These are phyloP conservation scores for Oryza nivara DNA, from an alignment of 176 grass and related monocot species.

Conservation along the genomic window DNA sequence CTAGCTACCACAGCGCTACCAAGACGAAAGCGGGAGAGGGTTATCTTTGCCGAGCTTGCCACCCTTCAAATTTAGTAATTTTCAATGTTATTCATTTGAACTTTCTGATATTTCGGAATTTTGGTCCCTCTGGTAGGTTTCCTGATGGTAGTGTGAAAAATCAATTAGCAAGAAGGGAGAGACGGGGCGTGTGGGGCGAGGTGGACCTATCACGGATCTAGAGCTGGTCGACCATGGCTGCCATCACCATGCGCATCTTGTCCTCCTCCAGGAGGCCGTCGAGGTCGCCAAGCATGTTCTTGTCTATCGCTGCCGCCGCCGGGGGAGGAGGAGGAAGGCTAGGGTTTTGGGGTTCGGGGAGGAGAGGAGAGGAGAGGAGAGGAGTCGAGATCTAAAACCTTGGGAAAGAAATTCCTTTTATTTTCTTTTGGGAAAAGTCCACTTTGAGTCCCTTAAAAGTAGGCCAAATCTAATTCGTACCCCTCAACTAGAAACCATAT, in stretches of 20 bases:
- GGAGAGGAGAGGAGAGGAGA: not conserved
- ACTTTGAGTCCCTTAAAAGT: no score
- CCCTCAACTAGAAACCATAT: no score
- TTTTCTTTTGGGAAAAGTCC: not conserved
- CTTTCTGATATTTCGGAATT: no score
- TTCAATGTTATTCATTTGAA: no score
- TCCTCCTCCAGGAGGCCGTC: constrained; percentile 85
- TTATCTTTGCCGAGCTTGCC: no score
- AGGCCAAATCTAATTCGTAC: no score
- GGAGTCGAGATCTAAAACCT: constrained; percentile 40
- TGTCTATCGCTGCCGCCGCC: constrained; percentile 59
- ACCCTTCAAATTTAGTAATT: no score
- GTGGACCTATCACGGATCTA: constrained; percentile 87
- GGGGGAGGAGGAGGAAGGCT: not conserved
- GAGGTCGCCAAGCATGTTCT: constrained; percentile 83
- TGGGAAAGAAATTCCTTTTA: not conserved
- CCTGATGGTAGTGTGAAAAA: no score
- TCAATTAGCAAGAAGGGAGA: not conserved
- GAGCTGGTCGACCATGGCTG: constrained; percentile 83
- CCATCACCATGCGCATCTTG: constrained; percentile 70
- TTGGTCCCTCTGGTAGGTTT: no score
- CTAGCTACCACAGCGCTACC: no score
- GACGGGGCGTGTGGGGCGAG: not conserved
- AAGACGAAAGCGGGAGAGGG: no score
- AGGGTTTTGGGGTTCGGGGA: constrained; percentile 20